Evolutionary conservation across 2,329 filamentous ascomycete genomes (phyloP), one percentile per base, ranked within the genome.

Genomic region (Juglanconis oblonga): DNA sequence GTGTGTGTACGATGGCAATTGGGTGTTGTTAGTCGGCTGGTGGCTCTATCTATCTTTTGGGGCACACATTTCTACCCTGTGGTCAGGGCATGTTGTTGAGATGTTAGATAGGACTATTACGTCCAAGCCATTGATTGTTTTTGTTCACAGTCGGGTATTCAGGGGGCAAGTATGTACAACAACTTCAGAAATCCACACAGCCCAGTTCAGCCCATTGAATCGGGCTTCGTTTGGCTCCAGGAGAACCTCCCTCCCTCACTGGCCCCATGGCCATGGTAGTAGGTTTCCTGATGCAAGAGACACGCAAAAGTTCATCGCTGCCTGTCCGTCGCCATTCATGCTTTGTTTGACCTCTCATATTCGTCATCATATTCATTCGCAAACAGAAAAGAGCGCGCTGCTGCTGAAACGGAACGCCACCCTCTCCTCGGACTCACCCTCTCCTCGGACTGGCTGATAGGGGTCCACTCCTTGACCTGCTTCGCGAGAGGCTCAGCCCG

Each of bases 291-390:
- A 44, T 11, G 38, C 9, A 31, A 9, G 10, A 24, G 14, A 29
- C 33, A 53, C 14, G 24, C 36, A 29, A 44, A 42, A 13, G 29
- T n/a, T 10, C 51, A 31, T 13, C n/a, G n/a, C 17, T 38, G 9
- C 9, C 29, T 29, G 29, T 42, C 9, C 17, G 38, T 5, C 10
- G 10, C n/a, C 6, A 42, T 42, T 42, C 6, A 42, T 42, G 38
- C 38, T 42, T 42, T 42, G 38, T 42, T 10, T 42, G 38, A 42
- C n/a, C 10, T 45, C 38, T 55, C 52, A 45, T 45, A 35, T 59
- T 56, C 57, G 52, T 59, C 58, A 36, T 59, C 58, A 38, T 57
- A 56, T 52, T 47, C 52, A 45, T 55, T 55, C 31, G 7, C 4
- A 42, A 54, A 36, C 13, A 44, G 3, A 44, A 55, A 42, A 55